A percentile compares a stretch with the other conserved stretches of the same genome.
phyloP scores from a whole-genome alignment of 345 rosid genomes.

The Eucalyptus microcorys region DNA sequence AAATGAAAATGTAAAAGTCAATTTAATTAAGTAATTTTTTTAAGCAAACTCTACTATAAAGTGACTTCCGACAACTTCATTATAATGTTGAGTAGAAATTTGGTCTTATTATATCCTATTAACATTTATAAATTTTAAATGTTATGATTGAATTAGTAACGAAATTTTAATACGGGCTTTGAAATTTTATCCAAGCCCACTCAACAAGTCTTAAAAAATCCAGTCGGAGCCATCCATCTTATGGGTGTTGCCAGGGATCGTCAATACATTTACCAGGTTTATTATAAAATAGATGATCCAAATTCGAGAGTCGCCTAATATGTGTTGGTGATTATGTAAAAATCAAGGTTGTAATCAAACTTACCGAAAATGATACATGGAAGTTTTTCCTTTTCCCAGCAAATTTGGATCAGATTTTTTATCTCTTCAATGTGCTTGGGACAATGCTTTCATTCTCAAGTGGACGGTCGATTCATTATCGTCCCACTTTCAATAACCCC shows the following conservation, averaged over 20 bases:
- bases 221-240: fast-evolving
- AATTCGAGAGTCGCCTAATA: neutral
- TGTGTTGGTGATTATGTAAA: neutral
- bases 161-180: fast-evolving
- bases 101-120: neutral
- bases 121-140: neutral
- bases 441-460: neutral
- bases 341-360: fast-evolving
- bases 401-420: neutral
- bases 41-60: neutral
- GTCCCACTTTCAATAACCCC: neutral
- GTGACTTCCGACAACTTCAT: neutral
- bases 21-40: neutral
- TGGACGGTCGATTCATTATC: fast-evolving
- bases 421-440: neutral
- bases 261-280: neutral
- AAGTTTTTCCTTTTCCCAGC: neutral
- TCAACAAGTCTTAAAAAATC: neutral
- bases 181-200: neutral
- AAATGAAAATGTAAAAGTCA: neutral
- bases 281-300: neutral
- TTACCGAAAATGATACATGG: neutral
- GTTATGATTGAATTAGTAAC: neutral
- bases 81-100: neutral
- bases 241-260: fast-evolving